Conservation (phyloP, 768 basidiomycete genomes). For the Rhizopogon sp. region DNA sequence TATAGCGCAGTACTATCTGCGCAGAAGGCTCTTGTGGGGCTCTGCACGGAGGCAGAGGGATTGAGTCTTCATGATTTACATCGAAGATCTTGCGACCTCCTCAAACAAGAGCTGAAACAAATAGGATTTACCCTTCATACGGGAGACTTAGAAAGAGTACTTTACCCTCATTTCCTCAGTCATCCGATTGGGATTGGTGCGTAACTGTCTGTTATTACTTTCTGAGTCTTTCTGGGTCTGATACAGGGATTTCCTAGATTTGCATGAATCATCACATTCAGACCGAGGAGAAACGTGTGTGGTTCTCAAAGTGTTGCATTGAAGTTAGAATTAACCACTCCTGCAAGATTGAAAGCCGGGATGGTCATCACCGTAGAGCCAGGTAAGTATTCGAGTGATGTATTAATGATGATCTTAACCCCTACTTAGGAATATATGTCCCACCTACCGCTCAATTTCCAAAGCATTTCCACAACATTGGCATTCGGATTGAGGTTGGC, state of each 20-base stretch:
- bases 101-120: conserved; percentile 70
- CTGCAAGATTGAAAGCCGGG: conserved; percentile 61
- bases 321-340: conserved; percentile 1
- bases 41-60: conserved; percentile 54
- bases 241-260: conserved; percentile 43
- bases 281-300: conserved; percentile 52
- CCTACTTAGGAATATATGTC: conserved; percentile 71
- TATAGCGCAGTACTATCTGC: conserved; percentile 74
- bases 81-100: conserved; percentile 56
- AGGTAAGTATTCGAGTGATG: conserved; percentile 34
- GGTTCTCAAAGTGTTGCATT: conserved; percentile 1
- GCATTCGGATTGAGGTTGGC: conserved; percentile 83
- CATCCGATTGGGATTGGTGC: conserved; percentile 89
- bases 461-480: conserved; percentile 83
- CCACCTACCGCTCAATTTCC: conserved; percentile 78
- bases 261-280: conserved; percentile 77
- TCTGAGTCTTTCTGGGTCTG: neutral
- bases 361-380: conserved; percentile 95
- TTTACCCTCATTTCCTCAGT: conserved; percentile 92
- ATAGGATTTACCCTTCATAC: conserved; percentile 37
- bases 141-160: conserved; percentile 58
- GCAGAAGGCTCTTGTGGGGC: conserved; percentile 59
- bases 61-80: conserved; percentile 77
- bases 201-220: conserved; percentile 15
- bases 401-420: neutral